Base-by-base conservation (phyloP, 805 yeast genomes). In the Lachancea dasiensis region DNA sequence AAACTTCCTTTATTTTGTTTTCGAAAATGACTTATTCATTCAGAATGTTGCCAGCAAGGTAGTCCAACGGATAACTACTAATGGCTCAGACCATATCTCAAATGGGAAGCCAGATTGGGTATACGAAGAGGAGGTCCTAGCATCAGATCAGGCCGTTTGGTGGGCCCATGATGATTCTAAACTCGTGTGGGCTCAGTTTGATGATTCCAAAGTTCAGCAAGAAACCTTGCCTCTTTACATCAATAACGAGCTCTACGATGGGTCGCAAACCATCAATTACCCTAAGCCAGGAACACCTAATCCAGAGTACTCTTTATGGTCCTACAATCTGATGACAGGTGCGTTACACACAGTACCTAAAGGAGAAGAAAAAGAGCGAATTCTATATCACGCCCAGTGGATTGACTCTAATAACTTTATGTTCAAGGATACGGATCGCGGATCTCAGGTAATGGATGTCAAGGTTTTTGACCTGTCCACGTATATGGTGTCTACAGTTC, bases 41-140 rank as follows among this genome's bases (percentile, higher is more conserved):
- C 68, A 72, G 49, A 58, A 70, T 34, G 47, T 74, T 0, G 15
- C 41, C 18, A 33, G 40, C 1, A 24, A 26, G 1, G 29, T 40
- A 7, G 42, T 41, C 0, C 34, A 39, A 13, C 52, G 51, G 29
- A 38, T 63, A 2, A 61, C 68, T 0, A n/a, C 40, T 4, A 81
- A 75, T 52, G 89, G 87, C 0, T 61, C 70, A 9, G 51, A 45
- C 0, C 60, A 68, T 13, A 62, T 81, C 3, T 68, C 71, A 43
- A 79, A 83, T 48, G 95, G 86, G 5, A 79, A 69, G 45, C 78
- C 89, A 0, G 92, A 83, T 51, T 84, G 94, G 92, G 79, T 83
- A 1, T 83, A 83, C 56, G 94, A 84, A 55, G 94, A 84, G 52
- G 95, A 84, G 50, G 84, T 84, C 1, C 59, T 78, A 9, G 70